Conservation (phyloP, 768 basidiomycete species). For the Amanita inopinata region DNA sequence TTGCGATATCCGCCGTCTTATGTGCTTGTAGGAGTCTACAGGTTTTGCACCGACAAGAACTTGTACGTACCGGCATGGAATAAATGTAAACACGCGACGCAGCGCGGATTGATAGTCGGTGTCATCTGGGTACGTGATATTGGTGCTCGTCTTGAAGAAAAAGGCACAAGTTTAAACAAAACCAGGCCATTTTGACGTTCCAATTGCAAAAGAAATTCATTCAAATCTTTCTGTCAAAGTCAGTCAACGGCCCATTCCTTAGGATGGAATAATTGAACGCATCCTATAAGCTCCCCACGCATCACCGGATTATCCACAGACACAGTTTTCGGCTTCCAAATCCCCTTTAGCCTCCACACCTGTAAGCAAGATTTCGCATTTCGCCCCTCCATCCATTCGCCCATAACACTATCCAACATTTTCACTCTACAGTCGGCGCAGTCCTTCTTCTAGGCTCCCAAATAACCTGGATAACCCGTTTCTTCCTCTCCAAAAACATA, state of each 20-base stretch:
- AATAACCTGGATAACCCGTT: conserved; percentile 63
- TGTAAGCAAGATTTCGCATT: conserved; percentile 43
- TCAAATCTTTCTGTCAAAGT: conserved; percentile 55
- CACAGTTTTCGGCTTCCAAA: conserved; percentile 50
- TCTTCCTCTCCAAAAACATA: conserved; percentile 80
- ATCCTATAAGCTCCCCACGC: conserved; percentile 42
- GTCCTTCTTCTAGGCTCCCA: conserved; percentile 67
- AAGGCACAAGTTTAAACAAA: not conserved
- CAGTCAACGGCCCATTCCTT: conserved; percentile 15
- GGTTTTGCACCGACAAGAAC: conserved; percentile 63
- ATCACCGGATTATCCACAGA: conserved; percentile 55
- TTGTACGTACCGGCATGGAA: conserved; percentile 74
- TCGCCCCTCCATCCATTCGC: too few species aligned
- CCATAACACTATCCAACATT: too few species aligned
- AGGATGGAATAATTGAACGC: not conserved
- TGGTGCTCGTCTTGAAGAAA: conserved; percentile 1
- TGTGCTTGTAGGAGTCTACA: conserved; percentile 75
- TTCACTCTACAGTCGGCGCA: conserved; percentile 48
- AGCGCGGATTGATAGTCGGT: conserved; percentile 62
- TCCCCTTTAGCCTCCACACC: conserved; percentile 63
- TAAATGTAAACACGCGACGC: conserved; percentile 72
- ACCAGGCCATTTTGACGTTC: conserved; percentile 59
- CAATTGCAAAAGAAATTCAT: conserved; percentile 63
- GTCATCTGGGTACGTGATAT: conserved; percentile 48
- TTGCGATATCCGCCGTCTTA: conserved; percentile 79